Evolutionary conservation across 805 yeast genomes (phyloP).

Genomic region (Cyberlindnera nakhonratchasimensis): DNA sequence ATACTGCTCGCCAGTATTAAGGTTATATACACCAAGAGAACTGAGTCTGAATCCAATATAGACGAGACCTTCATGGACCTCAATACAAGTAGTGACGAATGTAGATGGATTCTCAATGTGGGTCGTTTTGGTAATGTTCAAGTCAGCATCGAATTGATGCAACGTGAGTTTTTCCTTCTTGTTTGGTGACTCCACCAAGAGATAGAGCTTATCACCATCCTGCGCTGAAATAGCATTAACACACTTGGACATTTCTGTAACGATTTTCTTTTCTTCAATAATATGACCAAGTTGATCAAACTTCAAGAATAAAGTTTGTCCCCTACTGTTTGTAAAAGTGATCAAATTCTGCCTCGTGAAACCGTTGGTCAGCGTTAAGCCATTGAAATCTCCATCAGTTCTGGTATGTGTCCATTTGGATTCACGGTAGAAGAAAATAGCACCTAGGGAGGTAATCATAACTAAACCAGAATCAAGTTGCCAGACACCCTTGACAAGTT

Average conservation of each 20-base stretch:
- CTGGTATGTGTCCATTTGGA: conserved; percentile 30
- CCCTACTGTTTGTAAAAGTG: conserved; percentile 36
- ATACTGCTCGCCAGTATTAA: conserved; percentile 28
- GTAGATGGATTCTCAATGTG: conserved; percentile 40
- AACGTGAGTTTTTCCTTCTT: conserved; percentile 51
- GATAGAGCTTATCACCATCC: conserved; percentile 29
- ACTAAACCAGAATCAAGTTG: conserved; percentile 45
- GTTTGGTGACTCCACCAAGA: conserved; percentile 66
- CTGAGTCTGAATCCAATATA: conserved; percentile 73
- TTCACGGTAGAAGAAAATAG: conserved; percentile 33
- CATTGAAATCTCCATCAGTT: conserved; percentile 29
- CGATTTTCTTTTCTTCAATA: conserved; percentile 18
- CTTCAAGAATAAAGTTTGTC: conserved; percentile 42
- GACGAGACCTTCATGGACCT: conserved; percentile 40
- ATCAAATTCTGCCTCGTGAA: conserved; percentile 34
- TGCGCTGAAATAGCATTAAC: conserved; percentile 44
- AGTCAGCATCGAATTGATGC: conserved; percentile 33
- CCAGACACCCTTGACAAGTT: conserved; percentile 58
- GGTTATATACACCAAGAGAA: conserved; percentile 53
- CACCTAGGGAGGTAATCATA: conserved; percentile 59
- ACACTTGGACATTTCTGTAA: conserved; percentile 39
- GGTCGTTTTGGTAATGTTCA: conserved; percentile 26
- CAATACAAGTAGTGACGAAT: conserved; percentile 59
- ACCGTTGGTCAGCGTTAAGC: conserved; percentile 43
- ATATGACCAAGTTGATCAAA: conserved; percentile 37